Evolutionary conservation across 176 grass and related monocot species (phyloP).

Genomic region (Elaeis guineensis): DNA sequence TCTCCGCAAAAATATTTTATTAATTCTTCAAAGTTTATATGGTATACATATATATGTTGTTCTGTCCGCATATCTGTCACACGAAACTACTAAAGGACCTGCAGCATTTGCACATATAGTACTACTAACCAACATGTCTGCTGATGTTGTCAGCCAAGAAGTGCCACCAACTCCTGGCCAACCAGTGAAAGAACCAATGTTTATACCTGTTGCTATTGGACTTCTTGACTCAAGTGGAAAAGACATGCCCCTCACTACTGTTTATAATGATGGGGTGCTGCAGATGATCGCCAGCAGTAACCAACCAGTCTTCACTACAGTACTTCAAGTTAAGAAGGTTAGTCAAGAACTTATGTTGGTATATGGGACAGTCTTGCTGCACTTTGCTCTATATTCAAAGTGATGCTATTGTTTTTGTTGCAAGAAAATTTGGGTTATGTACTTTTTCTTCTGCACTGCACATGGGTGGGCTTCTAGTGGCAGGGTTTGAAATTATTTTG

Average conservation of each 20-base stretch:
- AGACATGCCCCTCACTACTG: conserved; percentile 69
- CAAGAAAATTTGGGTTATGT: no score
- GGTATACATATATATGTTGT: no score
- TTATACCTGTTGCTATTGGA: conserved; percentile 81
- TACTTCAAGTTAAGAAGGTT: conserved; percentile 92
- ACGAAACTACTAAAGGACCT: no score
- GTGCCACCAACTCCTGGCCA: conserved; percentile 79
- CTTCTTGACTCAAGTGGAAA: conserved; percentile 83
- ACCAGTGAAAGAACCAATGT: conserved; percentile 71
- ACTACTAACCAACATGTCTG: background rate
- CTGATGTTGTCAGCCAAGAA: conserved; percentile 55
- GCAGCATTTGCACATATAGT: background rate
- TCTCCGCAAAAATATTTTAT: no score
- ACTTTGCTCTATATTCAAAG: no score
- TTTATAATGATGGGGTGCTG: conserved; percentile 59
- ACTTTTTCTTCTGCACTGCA: no score
- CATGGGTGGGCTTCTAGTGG: no score
- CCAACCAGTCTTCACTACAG: conserved; percentile 54
- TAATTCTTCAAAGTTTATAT: no score
- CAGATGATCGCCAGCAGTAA: conserved; percentile 37
- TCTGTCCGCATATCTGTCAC: no score
- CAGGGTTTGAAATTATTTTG: no score
- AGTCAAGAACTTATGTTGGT: background rate
- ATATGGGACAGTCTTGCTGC: no score
- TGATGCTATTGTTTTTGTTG: no score